Evolutionary conservation across 441 rosid species (phyloP).

Genomic region (Omphalea diandra): DNA sequence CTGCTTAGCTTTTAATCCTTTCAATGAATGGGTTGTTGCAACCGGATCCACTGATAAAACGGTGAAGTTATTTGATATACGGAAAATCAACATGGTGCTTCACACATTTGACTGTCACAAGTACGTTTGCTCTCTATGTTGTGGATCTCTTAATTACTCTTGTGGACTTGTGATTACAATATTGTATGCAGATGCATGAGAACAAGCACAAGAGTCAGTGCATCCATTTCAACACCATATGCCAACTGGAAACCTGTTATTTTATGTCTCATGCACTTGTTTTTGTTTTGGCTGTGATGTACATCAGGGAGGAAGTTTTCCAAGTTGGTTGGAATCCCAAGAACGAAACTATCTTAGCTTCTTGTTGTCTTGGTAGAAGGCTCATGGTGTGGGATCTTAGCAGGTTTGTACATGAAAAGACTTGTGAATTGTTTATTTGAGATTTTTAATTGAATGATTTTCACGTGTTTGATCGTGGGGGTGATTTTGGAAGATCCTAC

Average conservation of each 20-base stretch:
- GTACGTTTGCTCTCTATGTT: constrained; percentile 38
- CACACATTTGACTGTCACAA: constrained; percentile 93
- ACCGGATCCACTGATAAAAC: constrained; percentile 98
- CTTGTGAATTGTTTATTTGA: neutral
- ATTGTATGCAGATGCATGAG: neutral
- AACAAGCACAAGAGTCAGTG: neutral
- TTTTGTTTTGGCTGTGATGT: constrained; percentile 20
- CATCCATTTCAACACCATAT: too few species aligned
- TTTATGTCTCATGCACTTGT: neutral
- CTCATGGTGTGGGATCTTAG: constrained; percentile 99
- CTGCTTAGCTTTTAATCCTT: constrained; percentile 95
- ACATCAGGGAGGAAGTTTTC: constrained; percentile 87
- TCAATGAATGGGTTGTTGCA: constrained; percentile 95
- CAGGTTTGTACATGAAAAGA: constrained; percentile 50
- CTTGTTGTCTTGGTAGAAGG: constrained; percentile 95
- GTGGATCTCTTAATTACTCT: neutral
- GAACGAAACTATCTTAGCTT: constrained; percentile 91
- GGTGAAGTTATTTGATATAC: constrained; percentile 85
- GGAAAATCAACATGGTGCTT: constrained; percentile 80
- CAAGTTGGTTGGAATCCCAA: constrained; percentile 97
- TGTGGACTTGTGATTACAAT: neutral
- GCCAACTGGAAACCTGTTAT: neutral
- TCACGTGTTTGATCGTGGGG: neutral
- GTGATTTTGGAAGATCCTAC: neutral
- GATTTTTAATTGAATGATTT: neutral